phyloP scores from a whole-genome alignment of 2,329 filamentous ascomycete genomes.

The Claviceps humidiphila region DNA sequence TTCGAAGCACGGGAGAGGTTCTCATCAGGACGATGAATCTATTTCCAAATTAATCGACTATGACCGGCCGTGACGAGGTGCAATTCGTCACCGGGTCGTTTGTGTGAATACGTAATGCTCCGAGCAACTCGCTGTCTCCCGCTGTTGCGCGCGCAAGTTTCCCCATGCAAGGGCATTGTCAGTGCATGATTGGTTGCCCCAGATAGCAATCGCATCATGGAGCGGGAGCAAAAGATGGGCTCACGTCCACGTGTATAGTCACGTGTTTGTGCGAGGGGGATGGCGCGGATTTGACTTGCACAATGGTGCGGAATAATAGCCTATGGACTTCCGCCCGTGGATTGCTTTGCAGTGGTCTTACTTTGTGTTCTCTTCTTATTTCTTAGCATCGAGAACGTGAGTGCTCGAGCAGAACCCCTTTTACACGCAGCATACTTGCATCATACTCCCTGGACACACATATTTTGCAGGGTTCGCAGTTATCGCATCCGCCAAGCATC shows the following conservation, averaged over 20 bases:
- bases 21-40: not conserved
- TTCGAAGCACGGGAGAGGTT: not conserved
- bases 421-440: too few species aligned
- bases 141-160: not conserved
- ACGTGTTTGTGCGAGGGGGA: not conserved
- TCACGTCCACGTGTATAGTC: not conserved
- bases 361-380: too few species aligned
- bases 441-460: too few species aligned
- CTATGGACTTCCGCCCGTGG: too few species aligned
- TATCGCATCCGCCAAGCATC: not conserved
- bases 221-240: not conserved
- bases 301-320: not conserved
- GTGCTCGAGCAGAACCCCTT: too few species aligned
- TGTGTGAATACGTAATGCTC: not conserved
- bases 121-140: not conserved
- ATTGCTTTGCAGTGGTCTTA: too few species aligned
- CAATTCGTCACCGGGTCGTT: not conserved
- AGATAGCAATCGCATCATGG: not conserved
- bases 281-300: not conserved
- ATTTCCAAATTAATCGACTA: not conserved
- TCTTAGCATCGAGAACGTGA: too few species aligned
- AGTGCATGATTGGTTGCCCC: not conserved
- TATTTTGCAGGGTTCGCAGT: not conserved
- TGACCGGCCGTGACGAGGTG: not conserved
- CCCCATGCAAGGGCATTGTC: not conserved